These are phyloP conservation scores for Phytophthora meadii DNA, from an alignment of 352 stramenopile genomes.

Conservation along the genomic window DNA sequence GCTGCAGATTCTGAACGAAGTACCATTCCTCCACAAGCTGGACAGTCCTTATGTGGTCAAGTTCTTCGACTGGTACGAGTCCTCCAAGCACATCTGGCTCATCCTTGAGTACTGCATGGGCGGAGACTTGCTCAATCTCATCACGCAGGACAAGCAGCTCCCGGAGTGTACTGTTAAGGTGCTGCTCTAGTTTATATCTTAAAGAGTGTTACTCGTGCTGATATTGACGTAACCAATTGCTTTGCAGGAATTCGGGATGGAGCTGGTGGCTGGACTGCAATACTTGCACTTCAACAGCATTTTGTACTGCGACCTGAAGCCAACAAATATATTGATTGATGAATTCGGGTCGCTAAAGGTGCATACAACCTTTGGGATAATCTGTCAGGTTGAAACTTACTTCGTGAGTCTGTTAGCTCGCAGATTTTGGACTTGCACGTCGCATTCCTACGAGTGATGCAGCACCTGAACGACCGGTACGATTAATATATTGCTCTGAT, in stretches of 20 bases:
- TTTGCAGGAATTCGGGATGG: constrained; percentile 68
- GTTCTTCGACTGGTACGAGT: constrained; percentile 97
- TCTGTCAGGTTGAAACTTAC: not conserved
- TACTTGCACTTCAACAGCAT: constrained; percentile 91
- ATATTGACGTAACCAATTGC: too few relatives aligned
- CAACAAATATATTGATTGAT: constrained; percentile 92
- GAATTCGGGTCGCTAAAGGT: constrained; percentile 93
- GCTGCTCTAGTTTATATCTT: constrained; percentile 3
- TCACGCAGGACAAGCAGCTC: constrained; percentile 89
- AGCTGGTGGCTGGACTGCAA: constrained; percentile 82
- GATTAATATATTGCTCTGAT: constrained; percentile 3
- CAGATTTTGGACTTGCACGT: constrained; percentile 90
- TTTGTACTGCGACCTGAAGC: constrained; percentile 93
- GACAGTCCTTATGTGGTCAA: constrained; percentile 88
- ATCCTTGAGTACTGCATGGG: constrained; percentile 95
- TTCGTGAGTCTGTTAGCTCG: constrained; percentile 52
- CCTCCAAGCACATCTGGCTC: constrained; percentile 95
- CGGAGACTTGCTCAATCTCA: constrained; percentile 90
- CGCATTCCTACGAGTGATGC: constrained; percentile 76
- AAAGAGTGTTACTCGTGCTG: too few relatives aligned
- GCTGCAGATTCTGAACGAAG: constrained; percentile 82
- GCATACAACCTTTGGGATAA: not conserved
- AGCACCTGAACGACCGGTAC: constrained; percentile 39
- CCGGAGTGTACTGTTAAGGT: constrained; percentile 83
- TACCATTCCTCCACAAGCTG: constrained; percentile 90